These are phyloP conservation scores for Moesziomyces aphidis DNA, from an alignment of 1,284 basidiomycete species.

Conservation along the genomic window DNA sequence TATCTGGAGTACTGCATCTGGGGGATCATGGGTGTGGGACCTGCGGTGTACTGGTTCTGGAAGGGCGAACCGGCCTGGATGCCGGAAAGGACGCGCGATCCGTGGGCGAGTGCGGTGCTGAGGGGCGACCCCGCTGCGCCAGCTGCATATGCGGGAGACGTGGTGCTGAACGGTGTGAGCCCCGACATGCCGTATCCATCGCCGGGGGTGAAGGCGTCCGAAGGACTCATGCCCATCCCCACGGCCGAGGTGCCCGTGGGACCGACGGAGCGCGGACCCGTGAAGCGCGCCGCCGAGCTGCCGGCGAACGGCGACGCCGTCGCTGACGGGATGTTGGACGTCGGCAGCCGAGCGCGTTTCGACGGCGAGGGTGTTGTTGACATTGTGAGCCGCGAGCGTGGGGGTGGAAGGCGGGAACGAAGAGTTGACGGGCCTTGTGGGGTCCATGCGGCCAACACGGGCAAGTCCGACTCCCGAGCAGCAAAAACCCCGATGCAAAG, in stretches of 20 bases:
- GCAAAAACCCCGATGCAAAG: neutral
- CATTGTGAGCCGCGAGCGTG: slow-evolving; percentile 1
- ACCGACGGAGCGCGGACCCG: slow-evolving; percentile 28
- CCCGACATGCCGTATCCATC: slow-evolving; percentile 11
- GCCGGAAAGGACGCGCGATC: slow-evolving; percentile 14
- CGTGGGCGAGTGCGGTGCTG: slow-evolving; percentile 34
- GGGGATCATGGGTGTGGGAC: slow-evolving; percentile 8
- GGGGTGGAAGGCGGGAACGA: neutral
- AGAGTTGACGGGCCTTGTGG: neutral
- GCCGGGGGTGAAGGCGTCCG: slow-evolving; percentile 25
- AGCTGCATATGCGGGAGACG: slow-evolving; percentile 30
- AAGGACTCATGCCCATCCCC: slow-evolving; percentile 27
- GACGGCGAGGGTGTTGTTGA: slow-evolving; percentile 40
- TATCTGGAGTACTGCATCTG: neutral
- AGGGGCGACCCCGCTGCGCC: slow-evolving; percentile 15
- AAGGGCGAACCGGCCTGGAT: slow-evolving; percentile 25
- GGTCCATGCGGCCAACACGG: slow-evolving; percentile 16
- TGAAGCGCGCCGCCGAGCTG: slow-evolving; percentile 1
- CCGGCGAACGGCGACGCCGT: slow-evolving; percentile 27
- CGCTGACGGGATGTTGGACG: slow-evolving; percentile 15
- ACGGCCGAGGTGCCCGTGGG: slow-evolving; percentile 13
- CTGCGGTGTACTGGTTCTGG: neutral
- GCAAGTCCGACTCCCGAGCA: slow-evolving; percentile 1
- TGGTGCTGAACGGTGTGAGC: slow-evolving; percentile 31
- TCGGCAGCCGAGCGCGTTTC: slow-evolving; percentile 26